Evolutionary conservation across 257 asterid genomes (phyloP).

Genomic region (Nemophila menziesii): DNA sequence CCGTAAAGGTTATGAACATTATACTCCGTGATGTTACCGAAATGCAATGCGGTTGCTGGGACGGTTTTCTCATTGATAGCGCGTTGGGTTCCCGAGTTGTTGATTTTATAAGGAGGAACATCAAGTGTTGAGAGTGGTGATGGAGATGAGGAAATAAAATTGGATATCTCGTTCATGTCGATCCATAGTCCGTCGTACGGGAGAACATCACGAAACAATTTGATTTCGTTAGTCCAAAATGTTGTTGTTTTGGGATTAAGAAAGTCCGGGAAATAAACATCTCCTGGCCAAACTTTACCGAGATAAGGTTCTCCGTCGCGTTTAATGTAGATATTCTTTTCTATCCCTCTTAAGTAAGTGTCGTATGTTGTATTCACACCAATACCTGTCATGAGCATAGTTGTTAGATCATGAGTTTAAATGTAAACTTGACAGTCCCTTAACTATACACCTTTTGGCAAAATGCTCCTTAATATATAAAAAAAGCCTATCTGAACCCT

Average conservation of each 20-base stretch:
- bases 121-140: slow-evolving; percentile 49
- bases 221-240: slow-evolving; percentile 69
- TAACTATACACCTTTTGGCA: no score
- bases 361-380: slow-evolving; percentile 49
- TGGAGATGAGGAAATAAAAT: slow-evolving; percentile 54
- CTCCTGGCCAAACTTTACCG: slow-evolving; percentile 87
- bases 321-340: slow-evolving; percentile 60
- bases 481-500: no score
- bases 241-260: slow-evolving; percentile 34
- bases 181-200: slow-evolving; percentile 83
- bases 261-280: slow-evolving; percentile 69
- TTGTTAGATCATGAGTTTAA: no score
- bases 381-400: slow-evolving; percentile 43
- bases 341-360: slow-evolving; percentile 54
- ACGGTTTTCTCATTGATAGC: slow-evolving; percentile 44
- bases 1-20: slow-evolving; percentile 76
- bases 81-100: slow-evolving; percentile 37
- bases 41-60: slow-evolving; percentile 60
- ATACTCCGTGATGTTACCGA: slow-evolving; percentile 48
- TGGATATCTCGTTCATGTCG: slow-evolving; percentile 87
- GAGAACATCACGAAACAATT: slow-evolving; percentile 34
- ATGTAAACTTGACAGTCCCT: no score
- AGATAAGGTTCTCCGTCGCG: slow-evolving; percentile 54
- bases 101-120: slow-evolving; percentile 76
- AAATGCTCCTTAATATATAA: no score